phyloP scores from a whole-genome alignment of 164 flowering plant genomes.

The Akebia trifoliata region DNA sequence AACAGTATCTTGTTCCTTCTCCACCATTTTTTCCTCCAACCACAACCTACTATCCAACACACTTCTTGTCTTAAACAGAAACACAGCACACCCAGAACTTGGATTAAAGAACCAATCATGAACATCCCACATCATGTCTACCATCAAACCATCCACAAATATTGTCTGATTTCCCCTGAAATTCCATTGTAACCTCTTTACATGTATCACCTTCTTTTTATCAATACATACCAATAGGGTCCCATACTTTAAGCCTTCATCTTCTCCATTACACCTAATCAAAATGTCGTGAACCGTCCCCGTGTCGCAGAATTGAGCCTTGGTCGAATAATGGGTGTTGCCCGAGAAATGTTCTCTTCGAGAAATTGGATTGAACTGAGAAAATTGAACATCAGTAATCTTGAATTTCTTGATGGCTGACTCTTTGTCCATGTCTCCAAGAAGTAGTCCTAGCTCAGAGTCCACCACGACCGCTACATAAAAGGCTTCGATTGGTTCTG shows the following conservation, averaged over 20 bases:
- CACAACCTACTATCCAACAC: slow-evolving; percentile 65
- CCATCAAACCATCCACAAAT: slow-evolving; percentile 63
- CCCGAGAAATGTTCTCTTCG: slow-evolving; percentile 69
- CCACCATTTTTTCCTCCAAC: slow-evolving; percentile 60
- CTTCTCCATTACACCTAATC: slow-evolving; percentile 62
- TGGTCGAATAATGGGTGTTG: slow-evolving; percentile 52
- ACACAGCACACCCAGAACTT: slow-evolving; percentile 50
- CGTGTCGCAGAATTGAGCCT: slow-evolving; percentile 54
- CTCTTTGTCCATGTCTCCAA: slow-evolving; percentile 61
- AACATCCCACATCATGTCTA: slow-evolving; percentile 94
- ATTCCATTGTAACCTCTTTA: slow-evolving; percentile 83
- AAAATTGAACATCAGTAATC: slow-evolving; percentile 14
- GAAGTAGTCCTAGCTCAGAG: slow-evolving; percentile 43
- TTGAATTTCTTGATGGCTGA: slow-evolving; percentile 33
- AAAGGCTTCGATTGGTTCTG: slow-evolving; percentile 66
- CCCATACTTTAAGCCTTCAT: slow-evolving; percentile 47
- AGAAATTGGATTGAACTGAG: slow-evolving; percentile 39
- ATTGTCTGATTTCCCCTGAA: slow-evolving; percentile 79
- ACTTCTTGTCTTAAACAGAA: slow-evolving; percentile 72
- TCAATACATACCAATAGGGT: slow-evolving; percentile 67
- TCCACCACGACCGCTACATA: slow-evolving; percentile 48
- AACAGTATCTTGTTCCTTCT: slow-evolving; percentile 43
- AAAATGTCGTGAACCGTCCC: slow-evolving; percentile 58
- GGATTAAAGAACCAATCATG: slow-evolving; percentile 79
- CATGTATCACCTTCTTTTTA: slow-evolving; percentile 59